Evolutionary conservation across 2,329 filamentous ascomycete species (phyloP), one percentile per base, ranked within the genome.

Genomic region (Xylaria digitata): DNA sequence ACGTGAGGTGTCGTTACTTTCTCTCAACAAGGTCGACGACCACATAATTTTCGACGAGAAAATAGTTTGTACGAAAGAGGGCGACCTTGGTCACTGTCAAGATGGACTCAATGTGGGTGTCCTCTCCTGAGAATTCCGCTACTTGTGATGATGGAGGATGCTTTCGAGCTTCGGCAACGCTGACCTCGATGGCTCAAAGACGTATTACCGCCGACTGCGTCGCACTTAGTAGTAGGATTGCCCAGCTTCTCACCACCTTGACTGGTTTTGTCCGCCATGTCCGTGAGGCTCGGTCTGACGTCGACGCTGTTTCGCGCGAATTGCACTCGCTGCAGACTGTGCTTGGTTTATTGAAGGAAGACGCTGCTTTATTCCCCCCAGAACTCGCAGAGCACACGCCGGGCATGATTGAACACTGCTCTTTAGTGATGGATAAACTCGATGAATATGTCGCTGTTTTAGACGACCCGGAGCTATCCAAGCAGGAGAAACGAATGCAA

Each of bases 291-390:
- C 77, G 80, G 17, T 71, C 77, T 40, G 80, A 81, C 26, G 72
- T 82, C 17, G 77, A 81, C 42, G 74, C 70, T 34, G 75, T 83
- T 43, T 79, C 80, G 37, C 77, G 79, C 64, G 81, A 83, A 67
- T 70, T 83, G 32, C 77, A 82, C 65, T 81, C 80, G 48, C 75
- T 83, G 54, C 77, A 80, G 61, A 76, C 76, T 42, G 77, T 82
- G 1, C 71, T 82, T 8, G 75, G 77, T 55, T 72, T 82, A 15
- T 69, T 83, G 56, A 77, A 75, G 52, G 80, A 82, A 63, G 81
- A 82, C 68, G 79, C 78, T 7, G 69, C 71, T 3, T 62, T 75
- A 30, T 78, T 82, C 43, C 80, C 81, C 8, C 61, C 72, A 6
- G 73, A 78, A 40, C 67, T 83, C 46, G 78, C 78, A 3, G 70